Evolutionary conservation across 2,329 filamentous ascomycete species (phyloP), one percentile per base, ranked within the genome.

Genomic region (Calonectria montana): DNA sequence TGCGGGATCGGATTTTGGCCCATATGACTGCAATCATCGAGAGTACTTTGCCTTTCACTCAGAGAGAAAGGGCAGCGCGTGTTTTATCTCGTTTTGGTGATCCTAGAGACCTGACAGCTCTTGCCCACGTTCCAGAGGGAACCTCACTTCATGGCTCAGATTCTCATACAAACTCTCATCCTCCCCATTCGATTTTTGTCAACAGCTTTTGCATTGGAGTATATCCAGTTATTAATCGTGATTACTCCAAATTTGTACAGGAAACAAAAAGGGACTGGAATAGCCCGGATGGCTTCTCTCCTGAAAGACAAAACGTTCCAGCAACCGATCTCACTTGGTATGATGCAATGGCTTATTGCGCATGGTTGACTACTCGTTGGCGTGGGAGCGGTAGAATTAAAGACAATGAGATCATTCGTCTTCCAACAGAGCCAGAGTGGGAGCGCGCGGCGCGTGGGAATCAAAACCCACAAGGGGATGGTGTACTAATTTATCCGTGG

Each of bases 311-410:
- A 23, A 64, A 64, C 15, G 43, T 15, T 9, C 61, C 43, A 15
- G 61, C 43, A 1, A 64, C 61, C 6, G 43, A 64, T 25, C 41
- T 64, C 29, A 64, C 41, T 23, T 64, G 61, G 61, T 37, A 64
- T 23, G 61, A 64, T 31, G 61, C 61, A 48, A 64, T 37, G 43
- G 61, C 41, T 12, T 64, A 64, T 25, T 64, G 61, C 43, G 13
- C 25, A 29, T 64, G 61, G 61, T 13, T 64, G 8, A 64, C 61
- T 8, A 31, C 13, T 4, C 41, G 29, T 10, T 64, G 61, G 61
- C 61, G 29, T 31, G 27, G 13, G n/a, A 47, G 61, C 16, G 61
- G 61, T 21, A 48, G 37, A 25, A 64, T 64, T 35, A 45, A 25
- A 4, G 4, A 15, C 12, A 23, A 64, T 16, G 61, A 64, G 27